Evolutionary conservation across 140 eudicot species (phyloP).

Genomic region (Anethum foeniculum): DNA sequence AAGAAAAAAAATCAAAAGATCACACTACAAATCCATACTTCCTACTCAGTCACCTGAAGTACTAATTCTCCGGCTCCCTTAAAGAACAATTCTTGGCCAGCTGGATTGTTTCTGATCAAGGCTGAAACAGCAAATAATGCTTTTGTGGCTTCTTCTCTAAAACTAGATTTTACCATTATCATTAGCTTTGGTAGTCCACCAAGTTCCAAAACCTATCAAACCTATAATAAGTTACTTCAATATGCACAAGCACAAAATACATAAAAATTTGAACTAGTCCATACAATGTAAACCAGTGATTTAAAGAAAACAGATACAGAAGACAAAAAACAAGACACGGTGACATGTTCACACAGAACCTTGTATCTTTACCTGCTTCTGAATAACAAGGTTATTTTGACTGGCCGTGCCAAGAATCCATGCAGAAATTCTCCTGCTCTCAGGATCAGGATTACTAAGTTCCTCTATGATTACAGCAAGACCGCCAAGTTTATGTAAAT

Average conservation of each 20-base stretch:
- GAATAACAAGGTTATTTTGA: conserved; percentile 82
- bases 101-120: conserved; percentile 58
- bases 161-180: conserved; percentile 53
- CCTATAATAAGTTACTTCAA: conserved; percentile 13
- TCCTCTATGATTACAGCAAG: conserved; percentile 49
- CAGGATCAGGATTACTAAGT: conserved; percentile 45
- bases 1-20: not conserved
- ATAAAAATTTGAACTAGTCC: not conserved
- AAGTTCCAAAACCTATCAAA: conserved; percentile 51
- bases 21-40: conserved; percentile 5
- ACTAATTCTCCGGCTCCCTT: conserved; percentile 55
- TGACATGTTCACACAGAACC: not conserved
- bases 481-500: conserved; percentile 75
- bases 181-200: conserved; percentile 58
- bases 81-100: conserved; percentile 55
- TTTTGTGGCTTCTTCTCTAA: conserved; percentile 60
- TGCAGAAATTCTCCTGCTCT: conserved; percentile 57
- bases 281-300: not conserved
- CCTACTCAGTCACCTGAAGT: conserved; percentile 55
- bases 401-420: conserved; percentile 87
- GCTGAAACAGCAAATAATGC: conserved; percentile 89
- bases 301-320: not conserved
- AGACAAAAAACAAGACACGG: not conserved
- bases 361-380: conserved; percentile 56
- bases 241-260: not conserved